Percentiles rank a stretch among this genome's conserved stretches.
These are phyloP conservation scores for Dothidotthia symphoricarpi DNA, from an alignment of 2,329 filamentous ascomycete species.

Conservation along the genomic window DNA sequence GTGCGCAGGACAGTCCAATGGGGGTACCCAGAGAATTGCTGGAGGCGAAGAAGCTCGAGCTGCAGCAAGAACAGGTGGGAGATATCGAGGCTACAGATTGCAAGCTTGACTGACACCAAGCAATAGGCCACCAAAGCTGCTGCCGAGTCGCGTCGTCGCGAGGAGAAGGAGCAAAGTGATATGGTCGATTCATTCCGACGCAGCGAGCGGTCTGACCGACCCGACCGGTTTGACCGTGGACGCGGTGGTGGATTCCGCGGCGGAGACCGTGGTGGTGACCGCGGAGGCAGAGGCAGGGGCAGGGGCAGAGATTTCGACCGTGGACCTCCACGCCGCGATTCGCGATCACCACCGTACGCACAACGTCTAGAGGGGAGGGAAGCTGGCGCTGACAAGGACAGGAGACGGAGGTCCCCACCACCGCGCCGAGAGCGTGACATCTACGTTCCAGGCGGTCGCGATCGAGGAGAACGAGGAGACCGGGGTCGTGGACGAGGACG, in stretches of 20 bases:
- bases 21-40: constrained; percentile 92
- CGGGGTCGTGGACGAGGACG: constrained; percentile 40
- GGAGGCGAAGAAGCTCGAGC: constrained; percentile 92
- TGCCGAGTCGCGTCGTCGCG: constrained; percentile 69
- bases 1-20: constrained; percentile 81
- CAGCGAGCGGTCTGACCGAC: constrained; percentile 52
- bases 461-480: constrained; percentile 7
- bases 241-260: constrained; percentile 48
- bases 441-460: constrained; percentile 52
- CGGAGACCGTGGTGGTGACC: constrained; percentile 48
- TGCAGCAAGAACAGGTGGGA: constrained; percentile 88
- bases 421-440: constrained; percentile 55
- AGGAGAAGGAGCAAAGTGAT: constrained; percentile 63
- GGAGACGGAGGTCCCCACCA: constrained; percentile 49
- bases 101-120: constrained; percentile 18
- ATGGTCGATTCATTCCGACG: constrained; percentile 66
- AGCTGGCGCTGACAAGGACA: constrained; percentile 27
- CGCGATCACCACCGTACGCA: constrained; percentile 51
- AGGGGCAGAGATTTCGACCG: constrained; percentile 50
- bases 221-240: constrained; percentile 22
- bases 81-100: not conserved
- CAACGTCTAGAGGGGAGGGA: not conserved
- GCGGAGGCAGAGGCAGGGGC: constrained; percentile 42
- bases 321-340: constrained; percentile 48
- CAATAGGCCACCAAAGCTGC: constrained; percentile 77